A percentile compares a stretch with the other conserved stretches of the same genome.
Evolutionary conservation across 345 rosid species (phyloP).

Genomic region (Populus euphratica): DNA sequence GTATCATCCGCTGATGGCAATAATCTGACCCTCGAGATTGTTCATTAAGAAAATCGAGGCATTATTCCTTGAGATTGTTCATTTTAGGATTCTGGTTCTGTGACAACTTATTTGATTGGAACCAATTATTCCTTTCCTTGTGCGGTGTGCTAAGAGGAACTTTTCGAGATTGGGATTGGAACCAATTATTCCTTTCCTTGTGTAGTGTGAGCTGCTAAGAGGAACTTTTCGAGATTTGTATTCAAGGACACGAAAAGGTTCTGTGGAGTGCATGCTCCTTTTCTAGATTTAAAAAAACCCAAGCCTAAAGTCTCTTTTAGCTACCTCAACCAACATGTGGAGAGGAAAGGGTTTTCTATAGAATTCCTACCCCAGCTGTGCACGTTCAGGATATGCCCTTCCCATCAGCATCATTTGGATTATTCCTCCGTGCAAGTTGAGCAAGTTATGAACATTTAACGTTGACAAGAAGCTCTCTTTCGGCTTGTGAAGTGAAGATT

Average conservation of each 20-base stretch:
- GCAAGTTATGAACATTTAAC: not conserved
- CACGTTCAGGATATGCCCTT: conserved; percentile 11
- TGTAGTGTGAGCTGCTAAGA: conserved; percentile 20
- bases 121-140: conserved; percentile 7
- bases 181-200: conserved; percentile 7
- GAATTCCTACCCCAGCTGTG: not conserved
- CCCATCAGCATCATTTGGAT: not conserved
- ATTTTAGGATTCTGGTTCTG: not conserved
- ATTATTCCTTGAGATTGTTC: not conserved
- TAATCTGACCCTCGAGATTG: not conserved
- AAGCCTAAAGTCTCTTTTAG: conserved; percentile 3
- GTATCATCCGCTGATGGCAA: not conserved
- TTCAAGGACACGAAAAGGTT: conserved; percentile 1
- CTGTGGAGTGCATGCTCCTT: conserved; percentile 5
- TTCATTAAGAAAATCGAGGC: not conserved
- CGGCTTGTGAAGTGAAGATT: not conserved
- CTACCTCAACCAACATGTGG: not conserved
- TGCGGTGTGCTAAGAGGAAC: conserved; percentile 19
- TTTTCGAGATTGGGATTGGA: conserved; percentile 11
- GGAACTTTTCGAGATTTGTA: conserved; percentile 17
- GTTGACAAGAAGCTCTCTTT: not conserved
- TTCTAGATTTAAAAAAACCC: not conserved
- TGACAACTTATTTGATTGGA: not conserved
- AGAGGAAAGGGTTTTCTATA: not conserved
- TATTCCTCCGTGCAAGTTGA: not conserved